Evolutionary conservation across 495 filamentous ascomycete genomes (phyloP).

Genomic region (Hypoxylon fuscum): DNA sequence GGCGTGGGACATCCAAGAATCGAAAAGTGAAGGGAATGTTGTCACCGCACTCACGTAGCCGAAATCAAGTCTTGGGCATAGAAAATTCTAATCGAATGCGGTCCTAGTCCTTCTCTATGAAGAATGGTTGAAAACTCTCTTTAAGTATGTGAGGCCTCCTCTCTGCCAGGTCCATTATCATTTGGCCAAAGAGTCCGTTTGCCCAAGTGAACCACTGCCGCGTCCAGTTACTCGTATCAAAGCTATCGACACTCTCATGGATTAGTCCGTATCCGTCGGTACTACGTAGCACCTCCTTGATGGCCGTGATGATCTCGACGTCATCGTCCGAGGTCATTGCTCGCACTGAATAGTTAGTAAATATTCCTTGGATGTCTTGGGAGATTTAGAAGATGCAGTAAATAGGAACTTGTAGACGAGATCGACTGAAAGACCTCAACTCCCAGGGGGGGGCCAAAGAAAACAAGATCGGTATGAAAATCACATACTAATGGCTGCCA

Average conservation of each 20-base stretch:
- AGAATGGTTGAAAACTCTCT: slow-evolving; percentile 49
- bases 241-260: slow-evolving; percentile 68
- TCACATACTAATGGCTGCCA: slow-evolving; percentile 59
- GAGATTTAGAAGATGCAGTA: too few relatives aligned
- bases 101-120: slow-evolving; percentile 14
- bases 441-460: slow-evolving; percentile 37
- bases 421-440: too few relatives aligned
- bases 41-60: too few relatives aligned
- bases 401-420: neutral
- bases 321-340: slow-evolving; percentile 54
- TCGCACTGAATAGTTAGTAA: slow-evolving; percentile 35
- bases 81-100: neutral
- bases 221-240: slow-evolving; percentile 62
- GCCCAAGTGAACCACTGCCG: slow-evolving; percentile 76
- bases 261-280: slow-evolving; percentile 68
- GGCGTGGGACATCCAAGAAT: too few relatives aligned
- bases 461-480: neutral
- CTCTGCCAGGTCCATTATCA: slow-evolving; percentile 65
- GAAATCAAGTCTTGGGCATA: neutral
- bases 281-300: slow-evolving; percentile 58
- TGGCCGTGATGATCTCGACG: slow-evolving; percentile 55
- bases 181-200: slow-evolving; percentile 73
- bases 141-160: slow-evolving; percentile 52
- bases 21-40: too few relatives aligned
- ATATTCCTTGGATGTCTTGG: too few relatives aligned